A percentile compares a stretch with the other conserved stretches of the same genome.
Conservation (phyloP, 495 filamentous ascomycete genomes). For the Podospora tetraspora region DNA sequence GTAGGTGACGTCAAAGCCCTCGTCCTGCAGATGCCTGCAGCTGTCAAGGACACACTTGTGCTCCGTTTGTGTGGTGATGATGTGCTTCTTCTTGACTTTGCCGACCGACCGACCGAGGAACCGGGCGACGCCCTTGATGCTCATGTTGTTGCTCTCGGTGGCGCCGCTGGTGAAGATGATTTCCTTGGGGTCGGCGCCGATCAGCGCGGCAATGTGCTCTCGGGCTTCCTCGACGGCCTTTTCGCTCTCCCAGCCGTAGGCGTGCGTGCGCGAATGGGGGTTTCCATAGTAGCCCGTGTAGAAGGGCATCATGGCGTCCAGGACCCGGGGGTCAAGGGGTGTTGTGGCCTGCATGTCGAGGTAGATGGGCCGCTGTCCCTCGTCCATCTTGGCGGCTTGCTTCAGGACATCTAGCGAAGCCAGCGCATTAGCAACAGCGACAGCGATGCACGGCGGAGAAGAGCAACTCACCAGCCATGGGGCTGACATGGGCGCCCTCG, state of each 20-base stretch:
- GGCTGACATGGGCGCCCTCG: slow-evolving; percentile 59
- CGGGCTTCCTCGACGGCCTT: slow-evolving; percentile 85
- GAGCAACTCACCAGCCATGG: slow-evolving; percentile 56
- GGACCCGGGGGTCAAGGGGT: slow-evolving; percentile 86
- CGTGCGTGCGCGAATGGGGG: slow-evolving; percentile 94
- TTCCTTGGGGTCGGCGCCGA: slow-evolving; percentile 93
- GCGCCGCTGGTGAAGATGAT: slow-evolving; percentile 98
- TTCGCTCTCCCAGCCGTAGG: slow-evolving; percentile 98
- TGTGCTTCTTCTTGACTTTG: slow-evolving; percentile 99
- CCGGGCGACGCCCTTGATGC: slow-evolving; percentile 91
- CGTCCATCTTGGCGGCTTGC: slow-evolving; percentile 88
- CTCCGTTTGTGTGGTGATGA: slow-evolving; percentile 95
- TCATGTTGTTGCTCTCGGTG: slow-evolving; percentile 99
- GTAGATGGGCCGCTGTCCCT: slow-evolving; percentile 91
- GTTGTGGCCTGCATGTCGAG: slow-evolving; percentile 99
- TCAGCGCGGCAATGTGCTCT: slow-evolving; percentile 73
- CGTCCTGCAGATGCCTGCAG: slow-evolving; percentile 92
- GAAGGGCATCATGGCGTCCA: slow-evolving; percentile 95
- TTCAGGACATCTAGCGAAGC: slow-evolving; percentile 64
- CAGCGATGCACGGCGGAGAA: neutral
- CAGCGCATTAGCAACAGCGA: neutral
- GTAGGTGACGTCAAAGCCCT: slow-evolving; percentile 94
- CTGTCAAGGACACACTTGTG: slow-evolving; percentile 99
- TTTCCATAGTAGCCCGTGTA: slow-evolving; percentile 93
- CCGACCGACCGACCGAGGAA: slow-evolving; percentile 90